Conservation (phyloP, 139 green algal genomes). For the Parachlorella kessleri region DNA sequence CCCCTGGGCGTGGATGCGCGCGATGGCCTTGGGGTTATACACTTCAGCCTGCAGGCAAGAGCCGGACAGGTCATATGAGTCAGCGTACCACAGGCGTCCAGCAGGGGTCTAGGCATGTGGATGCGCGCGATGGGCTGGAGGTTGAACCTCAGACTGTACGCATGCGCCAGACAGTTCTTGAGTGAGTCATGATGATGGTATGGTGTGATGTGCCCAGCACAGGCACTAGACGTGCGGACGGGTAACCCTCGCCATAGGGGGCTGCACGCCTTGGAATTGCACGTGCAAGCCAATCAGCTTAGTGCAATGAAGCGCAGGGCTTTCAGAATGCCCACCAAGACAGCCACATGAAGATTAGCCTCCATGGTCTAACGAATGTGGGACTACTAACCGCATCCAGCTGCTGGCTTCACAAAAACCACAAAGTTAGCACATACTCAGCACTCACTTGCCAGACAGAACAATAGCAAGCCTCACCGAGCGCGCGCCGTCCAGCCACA, state of each 20-base stretch:
- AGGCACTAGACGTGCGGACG: background rate
- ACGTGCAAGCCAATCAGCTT: too few relatives aligned
- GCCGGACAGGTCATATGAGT: background rate
- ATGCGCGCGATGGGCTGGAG: background rate
- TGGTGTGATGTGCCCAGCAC: background rate
- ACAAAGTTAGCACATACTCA: too few relatives aligned
- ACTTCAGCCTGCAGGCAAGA: constrained; percentile 15
- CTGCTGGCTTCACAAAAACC: too few relatives aligned
- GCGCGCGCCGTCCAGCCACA: constrained; percentile 37
- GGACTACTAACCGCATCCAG: too few relatives aligned
- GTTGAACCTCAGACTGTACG: background rate
- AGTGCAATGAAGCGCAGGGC: too few relatives aligned
- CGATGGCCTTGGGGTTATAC: constrained; percentile 23
- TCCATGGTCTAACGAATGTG: too few relatives aligned
- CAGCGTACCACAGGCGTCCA: background rate
- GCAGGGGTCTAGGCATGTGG: constrained; percentile 2
- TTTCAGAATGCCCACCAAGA: too few relatives aligned
- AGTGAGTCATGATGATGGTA: background rate
- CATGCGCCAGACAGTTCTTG: background rate
- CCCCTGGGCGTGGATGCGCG: background rate
- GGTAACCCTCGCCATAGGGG: too few relatives aligned
- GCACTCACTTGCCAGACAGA: too few relatives aligned
- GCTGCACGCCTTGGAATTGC: too few relatives aligned
- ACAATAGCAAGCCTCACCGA: constrained; percentile 27
- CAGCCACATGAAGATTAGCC: too few relatives aligned